A percentile compares a stretch with the other conserved stretches of the same genome.
These are phyloP conservation scores for Trichoderma brevicompactum DNA, from an alignment of 2,329 filamentous ascomycete species.

Conservation along the genomic window DNA sequence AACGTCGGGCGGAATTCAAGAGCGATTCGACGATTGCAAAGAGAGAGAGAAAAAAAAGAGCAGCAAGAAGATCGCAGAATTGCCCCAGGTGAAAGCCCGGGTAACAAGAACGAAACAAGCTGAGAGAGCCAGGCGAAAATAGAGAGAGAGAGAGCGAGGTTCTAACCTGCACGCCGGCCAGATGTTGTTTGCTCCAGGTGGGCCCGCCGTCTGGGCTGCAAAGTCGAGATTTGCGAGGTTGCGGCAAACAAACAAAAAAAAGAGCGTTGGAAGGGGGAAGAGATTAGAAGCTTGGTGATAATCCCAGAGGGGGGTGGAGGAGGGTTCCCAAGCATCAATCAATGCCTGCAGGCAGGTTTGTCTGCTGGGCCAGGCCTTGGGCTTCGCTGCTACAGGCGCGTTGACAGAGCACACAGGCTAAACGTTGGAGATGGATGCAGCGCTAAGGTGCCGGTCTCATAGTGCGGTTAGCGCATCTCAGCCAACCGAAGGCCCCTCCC, in stretches of 20 bases:
- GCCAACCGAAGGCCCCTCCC: constrained; percentile 20
- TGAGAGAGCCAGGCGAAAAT: neutral
- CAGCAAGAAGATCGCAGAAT: neutral
- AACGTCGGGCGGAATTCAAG: constrained; percentile 3
- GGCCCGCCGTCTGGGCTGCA: constrained; percentile 26
- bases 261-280: constrained; percentile 12
- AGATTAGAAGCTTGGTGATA: constrained; percentile 20
- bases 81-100: neutral
- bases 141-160: neutral
- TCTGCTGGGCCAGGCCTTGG: too few species aligned
- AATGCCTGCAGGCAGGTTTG: too few species aligned
- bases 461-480: constrained; percentile 21
- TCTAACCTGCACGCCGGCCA: neutral
- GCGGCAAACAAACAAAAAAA: constrained; percentile 20
- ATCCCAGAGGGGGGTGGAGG: constrained; percentile 8
- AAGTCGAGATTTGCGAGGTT: constrained; percentile 1
- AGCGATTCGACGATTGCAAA: neutral
- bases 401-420: constrained; percentile 5
- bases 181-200: constrained; percentile 23
- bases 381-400: neutral
- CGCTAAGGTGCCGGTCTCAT: constrained; percentile 17
- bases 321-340: neutral
- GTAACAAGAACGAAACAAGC: neutral
- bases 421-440: constrained; percentile 24
- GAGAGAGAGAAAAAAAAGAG: neutral